These are phyloP conservation scores for Kandelia obovata DNA, from an alignment of 345 rosid species.

Conservation along the genomic window DNA sequence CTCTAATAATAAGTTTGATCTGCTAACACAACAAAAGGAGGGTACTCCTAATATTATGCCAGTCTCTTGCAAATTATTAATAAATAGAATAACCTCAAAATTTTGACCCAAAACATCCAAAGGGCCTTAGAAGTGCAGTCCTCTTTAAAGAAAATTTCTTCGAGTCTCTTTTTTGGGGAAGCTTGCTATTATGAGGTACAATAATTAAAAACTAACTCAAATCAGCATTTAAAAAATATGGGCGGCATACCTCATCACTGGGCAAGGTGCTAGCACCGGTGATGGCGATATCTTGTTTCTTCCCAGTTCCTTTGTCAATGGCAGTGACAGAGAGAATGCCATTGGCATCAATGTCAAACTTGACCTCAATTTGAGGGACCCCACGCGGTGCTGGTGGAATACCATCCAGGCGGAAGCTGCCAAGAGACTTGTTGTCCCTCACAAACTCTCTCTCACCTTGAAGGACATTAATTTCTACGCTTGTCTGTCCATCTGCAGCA, in stretches of 20 bases:
- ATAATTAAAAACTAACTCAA: no score
- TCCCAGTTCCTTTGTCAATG: constrained; percentile 81
- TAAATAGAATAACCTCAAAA: background rate
- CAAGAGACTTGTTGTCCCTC: constrained; percentile 87
- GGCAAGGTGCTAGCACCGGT: constrained; percentile 98
- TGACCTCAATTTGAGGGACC: constrained; percentile 89
- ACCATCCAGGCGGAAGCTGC: constrained; percentile 70
- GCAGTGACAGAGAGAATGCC: constrained; percentile 90
- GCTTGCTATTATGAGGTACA: no score
- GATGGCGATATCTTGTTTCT: constrained; percentile 93
- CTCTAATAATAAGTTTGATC: background rate
- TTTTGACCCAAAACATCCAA: no score
- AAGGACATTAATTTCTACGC: constrained; percentile 93
- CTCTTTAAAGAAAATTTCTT: no score
- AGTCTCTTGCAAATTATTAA: background rate
- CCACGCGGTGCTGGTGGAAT: constrained; percentile 92
- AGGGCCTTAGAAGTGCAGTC: no score
- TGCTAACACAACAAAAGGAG: background rate
- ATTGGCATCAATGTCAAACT: constrained; percentile 93
- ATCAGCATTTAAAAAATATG: background rate
- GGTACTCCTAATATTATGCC: background rate
- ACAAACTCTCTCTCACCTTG: constrained; percentile 99
- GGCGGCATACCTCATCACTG: constrained; percentile 63
- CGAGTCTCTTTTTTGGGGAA: no score
- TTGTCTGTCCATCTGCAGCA: constrained; percentile 98